These are phyloP conservation scores for Stipa capillata DNA, from an alignment of 176 grass and related monocot species.

Conservation along the genomic window DNA sequence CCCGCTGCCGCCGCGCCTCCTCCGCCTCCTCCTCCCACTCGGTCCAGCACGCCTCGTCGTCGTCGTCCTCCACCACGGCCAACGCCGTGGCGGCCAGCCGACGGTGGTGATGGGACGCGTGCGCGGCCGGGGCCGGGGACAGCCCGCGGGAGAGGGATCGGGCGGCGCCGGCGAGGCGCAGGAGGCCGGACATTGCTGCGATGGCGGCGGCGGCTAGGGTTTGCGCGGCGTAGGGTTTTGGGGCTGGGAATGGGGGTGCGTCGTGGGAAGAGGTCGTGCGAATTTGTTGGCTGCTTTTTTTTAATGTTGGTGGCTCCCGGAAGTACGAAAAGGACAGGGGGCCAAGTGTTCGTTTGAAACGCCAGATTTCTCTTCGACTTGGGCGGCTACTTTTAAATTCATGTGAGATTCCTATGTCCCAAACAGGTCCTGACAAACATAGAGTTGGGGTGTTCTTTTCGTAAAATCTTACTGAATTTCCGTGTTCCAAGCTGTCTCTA, in stretches of 20 bases:
- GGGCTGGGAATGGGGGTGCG: background rate
- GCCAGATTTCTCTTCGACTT: background rate
- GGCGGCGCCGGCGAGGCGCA: constrained; percentile 27
- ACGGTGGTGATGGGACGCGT: constrained; percentile 2
- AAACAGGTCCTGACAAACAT: too few species aligned
- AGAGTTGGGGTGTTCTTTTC: too few species aligned
- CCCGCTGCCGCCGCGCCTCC: background rate
- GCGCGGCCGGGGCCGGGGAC: background rate
- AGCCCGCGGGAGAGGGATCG: constrained; percentile 24
- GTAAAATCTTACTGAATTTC: too few species aligned
- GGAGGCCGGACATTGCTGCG: constrained; percentile 50
- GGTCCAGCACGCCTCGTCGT: constrained; percentile 44
- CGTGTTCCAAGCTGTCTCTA: too few species aligned
- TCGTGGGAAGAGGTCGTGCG: background rate
- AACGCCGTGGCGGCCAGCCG: constrained; percentile 36
- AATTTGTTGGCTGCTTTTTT: background rate
- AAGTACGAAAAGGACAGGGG: background rate
- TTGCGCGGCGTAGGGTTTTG: constrained; percentile 34
- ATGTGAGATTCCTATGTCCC: background rate
- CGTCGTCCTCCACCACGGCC: constrained; percentile 45
- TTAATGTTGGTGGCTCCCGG: background rate
- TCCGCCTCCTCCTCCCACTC: constrained; percentile 60
- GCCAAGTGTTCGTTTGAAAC: too few species aligned
- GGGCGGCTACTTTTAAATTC: background rate
- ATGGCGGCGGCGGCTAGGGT: constrained; percentile 32